Evolutionary conservation across 2,329 filamentous ascomycete genomes (phyloP).

Genomic region (Penicillium paneum): DNA sequence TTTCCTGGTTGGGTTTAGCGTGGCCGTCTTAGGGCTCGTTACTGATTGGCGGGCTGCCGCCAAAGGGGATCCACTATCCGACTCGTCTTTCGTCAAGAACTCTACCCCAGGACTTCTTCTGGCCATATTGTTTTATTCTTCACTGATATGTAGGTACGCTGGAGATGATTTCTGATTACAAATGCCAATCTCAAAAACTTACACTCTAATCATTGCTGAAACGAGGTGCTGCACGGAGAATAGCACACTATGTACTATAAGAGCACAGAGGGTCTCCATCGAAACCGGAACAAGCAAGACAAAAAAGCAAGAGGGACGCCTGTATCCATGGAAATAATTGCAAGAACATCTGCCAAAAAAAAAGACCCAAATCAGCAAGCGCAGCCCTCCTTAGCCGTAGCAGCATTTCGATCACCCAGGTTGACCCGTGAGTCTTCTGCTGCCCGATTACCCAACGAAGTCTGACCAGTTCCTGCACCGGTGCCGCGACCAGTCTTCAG

Average conservation of each 20-base stretch:
- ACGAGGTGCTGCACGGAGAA: conserved; percentile 1
- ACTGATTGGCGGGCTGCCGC: not conserved
- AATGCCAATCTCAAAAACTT: not conserved
- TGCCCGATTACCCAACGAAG: conserved; percentile 52
- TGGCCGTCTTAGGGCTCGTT: conserved; percentile 7
- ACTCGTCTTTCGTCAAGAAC: not conserved
- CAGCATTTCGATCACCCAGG: conserved; percentile 68
- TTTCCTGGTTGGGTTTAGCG: conserved; percentile 23
- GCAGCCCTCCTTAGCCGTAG: conserved; percentile 82
- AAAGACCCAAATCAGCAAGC: conserved; percentile 62
- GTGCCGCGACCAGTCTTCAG: conserved; percentile 82
- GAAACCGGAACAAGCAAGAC: conserved; percentile 1
- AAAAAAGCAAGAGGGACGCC: conserved; percentile 14
- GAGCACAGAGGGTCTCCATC: not conserved
- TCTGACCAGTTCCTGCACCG: conserved; percentile 58
- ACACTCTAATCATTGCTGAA: conserved; percentile 8
- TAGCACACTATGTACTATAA: conserved; percentile 8
- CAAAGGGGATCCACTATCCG: conserved; percentile 1
- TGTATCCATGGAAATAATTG: conserved; percentile 19
- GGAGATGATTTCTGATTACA: not conserved
- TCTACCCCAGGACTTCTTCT: not conserved
- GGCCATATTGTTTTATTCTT: not conserved
- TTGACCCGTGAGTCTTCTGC: conserved; percentile 68
- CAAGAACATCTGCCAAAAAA: conserved; percentile 6
- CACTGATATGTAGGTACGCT: not conserved